phyloP scores from a whole-genome alignment of 768 basidiomycete species.

The Tulasnella sp. region DNA sequence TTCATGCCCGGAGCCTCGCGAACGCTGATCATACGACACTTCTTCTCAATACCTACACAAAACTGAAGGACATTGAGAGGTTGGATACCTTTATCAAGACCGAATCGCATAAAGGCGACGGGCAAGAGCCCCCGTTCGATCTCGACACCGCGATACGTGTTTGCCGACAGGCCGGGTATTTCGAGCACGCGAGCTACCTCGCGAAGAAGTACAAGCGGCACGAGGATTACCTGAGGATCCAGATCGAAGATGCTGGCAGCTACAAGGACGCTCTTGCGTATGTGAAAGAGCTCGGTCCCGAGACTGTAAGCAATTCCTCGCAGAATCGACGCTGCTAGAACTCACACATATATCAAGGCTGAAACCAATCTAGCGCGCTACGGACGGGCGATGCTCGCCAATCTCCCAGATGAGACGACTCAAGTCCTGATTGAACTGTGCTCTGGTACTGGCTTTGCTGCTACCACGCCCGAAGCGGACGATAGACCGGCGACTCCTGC shows the following conservation, averaged over 20 bases:
- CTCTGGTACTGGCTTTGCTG: constrained; percentile 46
- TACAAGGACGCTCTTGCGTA: constrained; percentile 74
- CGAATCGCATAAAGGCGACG: constrained; percentile 43
- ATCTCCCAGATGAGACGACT: constrained; percentile 80
- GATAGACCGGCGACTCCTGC: constrained; percentile 21
- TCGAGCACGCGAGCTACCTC: constrained; percentile 86
- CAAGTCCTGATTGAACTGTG: constrained; percentile 87
- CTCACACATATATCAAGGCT: constrained; percentile 34
- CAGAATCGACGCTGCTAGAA: background rate
- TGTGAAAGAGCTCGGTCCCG: constrained; percentile 63
- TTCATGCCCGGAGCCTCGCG: constrained; percentile 80
- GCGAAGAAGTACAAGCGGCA: constrained; percentile 86
- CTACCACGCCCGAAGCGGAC: constrained; percentile 28
- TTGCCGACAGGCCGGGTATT: constrained; percentile 93
- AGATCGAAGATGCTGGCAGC: constrained; percentile 84
- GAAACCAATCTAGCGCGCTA: constrained; percentile 80
- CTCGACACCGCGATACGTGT: constrained; percentile 95
- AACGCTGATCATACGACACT: constrained; percentile 96
- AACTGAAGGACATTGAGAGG: constrained; percentile 80
- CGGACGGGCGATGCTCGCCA: constrained; percentile 72
- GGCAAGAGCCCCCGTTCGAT: constrained; percentile 81
- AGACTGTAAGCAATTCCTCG: constrained; percentile 44
- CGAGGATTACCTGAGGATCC: constrained; percentile 86
- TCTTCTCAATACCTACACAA: constrained; percentile 93
- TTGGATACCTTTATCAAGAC: constrained; percentile 89